Percentiles rank a stretch among this genome's conserved stretches.
These are phyloP conservation scores for Nyctanthes arbortristis DNA, from an alignment of 257 asterid species.

Conservation along the genomic window DNA sequence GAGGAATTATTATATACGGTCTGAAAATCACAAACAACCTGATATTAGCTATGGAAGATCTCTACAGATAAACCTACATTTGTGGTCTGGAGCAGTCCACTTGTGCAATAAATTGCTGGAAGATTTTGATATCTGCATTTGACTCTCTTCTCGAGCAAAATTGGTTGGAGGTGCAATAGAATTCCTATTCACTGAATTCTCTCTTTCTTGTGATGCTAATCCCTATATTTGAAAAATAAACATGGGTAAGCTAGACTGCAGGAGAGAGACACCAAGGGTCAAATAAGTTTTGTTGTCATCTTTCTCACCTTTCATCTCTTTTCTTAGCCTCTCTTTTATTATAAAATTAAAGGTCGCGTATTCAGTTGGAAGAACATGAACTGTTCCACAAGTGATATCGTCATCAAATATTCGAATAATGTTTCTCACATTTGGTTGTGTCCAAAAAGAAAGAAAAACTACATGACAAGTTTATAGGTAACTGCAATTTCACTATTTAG, in stretches of 20 bases:
- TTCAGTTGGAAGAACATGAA: conserved; percentile 6
- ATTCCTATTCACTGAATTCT: conserved; percentile 63
- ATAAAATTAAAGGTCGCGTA: background rate
- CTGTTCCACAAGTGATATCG: background rate
- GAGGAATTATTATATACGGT: conserved; percentile 10
- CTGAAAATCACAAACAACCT: conserved; percentile 20
- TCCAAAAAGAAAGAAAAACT: background rate
- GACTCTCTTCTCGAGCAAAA: conserved; percentile 73
- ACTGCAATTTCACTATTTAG: background rate
- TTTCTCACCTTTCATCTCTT: background rate
- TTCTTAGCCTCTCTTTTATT: conserved; percentile 2
- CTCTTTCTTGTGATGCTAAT: conserved; percentile 82
- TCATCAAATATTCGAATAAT: background rate
- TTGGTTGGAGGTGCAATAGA: conserved; percentile 54
- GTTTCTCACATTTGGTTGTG: background rate
- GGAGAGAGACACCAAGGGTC: conserved; percentile 18
- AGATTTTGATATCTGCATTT: conserved; percentile 55
- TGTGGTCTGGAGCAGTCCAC: conserved; percentile 69
- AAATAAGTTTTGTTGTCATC: conserved; percentile 4
- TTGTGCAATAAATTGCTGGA: conserved; percentile 65
- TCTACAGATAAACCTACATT: conserved; percentile 52
- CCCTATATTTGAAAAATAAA: conserved; percentile 43
- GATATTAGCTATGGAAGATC: background rate
- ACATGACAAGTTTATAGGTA: background rate
- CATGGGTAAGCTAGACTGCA: conserved; percentile 26